A percentile compares a stretch with the other conserved stretches of the same genome.
phyloP scores from a whole-genome alignment of 768 basidiomycete genomes.

The Paxillus involutus region DNA sequence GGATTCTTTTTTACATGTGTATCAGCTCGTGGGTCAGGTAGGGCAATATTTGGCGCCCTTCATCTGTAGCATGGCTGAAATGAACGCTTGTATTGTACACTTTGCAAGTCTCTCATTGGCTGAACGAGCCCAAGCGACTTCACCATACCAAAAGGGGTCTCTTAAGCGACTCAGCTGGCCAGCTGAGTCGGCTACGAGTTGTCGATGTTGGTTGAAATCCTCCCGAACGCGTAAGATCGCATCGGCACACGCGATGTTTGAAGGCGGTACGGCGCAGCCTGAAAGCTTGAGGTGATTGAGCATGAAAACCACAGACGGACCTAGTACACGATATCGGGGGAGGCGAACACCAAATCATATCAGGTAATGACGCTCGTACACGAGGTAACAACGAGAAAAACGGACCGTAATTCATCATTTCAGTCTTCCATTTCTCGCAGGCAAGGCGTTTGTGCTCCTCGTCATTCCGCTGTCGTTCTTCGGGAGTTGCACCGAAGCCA shows the following conservation, averaged over 20 bases:
- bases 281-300: slow-evolving; percentile 83
- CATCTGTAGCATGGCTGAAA: too few species aligned
- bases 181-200: too few species aligned
- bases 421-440: slow-evolving; percentile 72
- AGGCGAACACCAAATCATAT: slow-evolving; percentile 8
- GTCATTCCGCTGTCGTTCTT: slow-evolving; percentile 38
- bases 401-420: slow-evolving; percentile 55
- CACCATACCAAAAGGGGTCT: too few species aligned
- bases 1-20: slow-evolving; percentile 81
- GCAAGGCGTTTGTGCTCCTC: slow-evolving; percentile 38
- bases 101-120: too few species aligned
- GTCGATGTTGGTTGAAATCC: slow-evolving; percentile 86
- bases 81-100: too few species aligned
- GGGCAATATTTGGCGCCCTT: slow-evolving; percentile 64
- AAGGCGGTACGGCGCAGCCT: slow-evolving; percentile 67
- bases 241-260: slow-evolving; percentile 81
- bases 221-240: slow-evolving; percentile 63
- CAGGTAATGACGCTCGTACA: slow-evolving; percentile 8
- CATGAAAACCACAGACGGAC: slow-evolving; percentile 88
- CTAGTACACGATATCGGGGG: slow-evolving; percentile 41
- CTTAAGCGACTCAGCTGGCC: too few species aligned
- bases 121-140: too few species aligned
- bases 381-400: slow-evolving; percentile 17
- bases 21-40: slow-evolving; percentile 89
- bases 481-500: slow-evolving; percentile 44